A percentile compares a stretch with the other conserved stretches of the same genome.
These are phyloP conservation scores for Epichloe hybrida DNA, from an alignment of 2,329 filamentous ascomycete genomes.

Conservation along the genomic window DNA sequence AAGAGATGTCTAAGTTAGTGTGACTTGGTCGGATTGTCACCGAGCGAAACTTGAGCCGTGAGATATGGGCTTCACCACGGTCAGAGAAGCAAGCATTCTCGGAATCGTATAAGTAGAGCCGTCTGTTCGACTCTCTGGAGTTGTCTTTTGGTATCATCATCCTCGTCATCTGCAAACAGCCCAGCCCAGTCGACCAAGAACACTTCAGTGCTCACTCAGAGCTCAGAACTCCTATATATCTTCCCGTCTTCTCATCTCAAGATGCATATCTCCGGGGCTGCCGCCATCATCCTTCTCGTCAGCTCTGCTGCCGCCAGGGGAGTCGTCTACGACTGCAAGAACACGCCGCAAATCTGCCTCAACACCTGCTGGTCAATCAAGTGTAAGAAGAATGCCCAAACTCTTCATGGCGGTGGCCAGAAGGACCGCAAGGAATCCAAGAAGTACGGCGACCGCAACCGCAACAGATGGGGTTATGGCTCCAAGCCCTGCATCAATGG, in stretches of 20 bases:
- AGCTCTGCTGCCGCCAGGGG: neutral
- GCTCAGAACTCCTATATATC: neutral
- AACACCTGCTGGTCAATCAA: conserved; percentile 1
- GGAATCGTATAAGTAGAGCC: neutral
- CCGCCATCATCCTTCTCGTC: neutral
- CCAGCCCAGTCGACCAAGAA: neutral
- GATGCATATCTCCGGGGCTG: neutral
- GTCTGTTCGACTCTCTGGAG: neutral
- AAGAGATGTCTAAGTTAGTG: neutral
- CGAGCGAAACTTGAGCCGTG: neutral
- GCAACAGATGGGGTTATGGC: neutral
- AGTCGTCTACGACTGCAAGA: neutral
- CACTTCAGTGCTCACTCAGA: neutral
- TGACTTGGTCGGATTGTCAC: neutral
- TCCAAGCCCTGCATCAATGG: neutral
- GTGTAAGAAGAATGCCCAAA: neutral
- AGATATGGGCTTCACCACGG: neutral
- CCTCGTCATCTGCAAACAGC: neutral
- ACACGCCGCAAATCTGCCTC: neutral
- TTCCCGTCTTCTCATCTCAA: neutral
- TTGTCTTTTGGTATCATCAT: neutral
- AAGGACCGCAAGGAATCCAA: neutral
- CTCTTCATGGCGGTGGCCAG: neutral
- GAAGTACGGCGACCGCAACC: neutral
- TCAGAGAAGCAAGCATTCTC: neutral